Conservation (phyloP, 768 basidiomycete genomes). For the Lactifluus subvellereus region DNA sequence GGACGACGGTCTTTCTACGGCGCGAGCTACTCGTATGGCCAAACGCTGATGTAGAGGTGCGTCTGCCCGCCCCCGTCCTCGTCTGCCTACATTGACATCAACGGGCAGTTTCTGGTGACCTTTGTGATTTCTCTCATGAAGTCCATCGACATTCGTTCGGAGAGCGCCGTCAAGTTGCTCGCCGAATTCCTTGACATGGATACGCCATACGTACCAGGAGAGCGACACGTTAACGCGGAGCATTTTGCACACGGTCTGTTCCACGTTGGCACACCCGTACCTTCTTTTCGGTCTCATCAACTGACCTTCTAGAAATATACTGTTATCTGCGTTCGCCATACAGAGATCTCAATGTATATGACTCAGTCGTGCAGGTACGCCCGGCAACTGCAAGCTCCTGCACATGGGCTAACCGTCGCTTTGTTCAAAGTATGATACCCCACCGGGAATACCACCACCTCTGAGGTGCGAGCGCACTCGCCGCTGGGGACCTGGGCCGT, state of each 20-base stretch:
- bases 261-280: not conserved
- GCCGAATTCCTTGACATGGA: conserved; percentile 88
- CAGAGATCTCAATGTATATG: conserved; percentile 77
- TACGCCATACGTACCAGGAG: conserved; percentile 47
- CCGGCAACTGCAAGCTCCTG: not conserved
- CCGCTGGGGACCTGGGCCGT: conserved; percentile 28
- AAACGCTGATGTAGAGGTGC: conserved; percentile 82
- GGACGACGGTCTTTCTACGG: conserved; percentile 75
- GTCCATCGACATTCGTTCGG: conserved; percentile 86
- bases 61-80: conserved; percentile 23
- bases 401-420: conserved; percentile 1
- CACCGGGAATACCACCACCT: conserved; percentile 37
- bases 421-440: conserved; percentile 52
- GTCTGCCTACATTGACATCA: conserved; percentile 6
- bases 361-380: conserved; percentile 70
- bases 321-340: conserved; percentile 85
- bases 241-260: conserved; percentile 88
- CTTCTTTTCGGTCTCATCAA: not conserved
- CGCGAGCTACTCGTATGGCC: conserved; percentile 86
- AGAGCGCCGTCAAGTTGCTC: conserved; percentile 76
- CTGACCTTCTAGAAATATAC: conserved; percentile 65
- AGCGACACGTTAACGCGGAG: conserved; percentile 67
- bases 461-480: conserved; percentile 30
- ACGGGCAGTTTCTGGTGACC: conserved; percentile 71
- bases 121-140: conserved; percentile 90